Evolutionary conservation across 176 grass and related monocot genomes (phyloP), one percentile per base, ranked within the genome.

Genomic region (Cymbopogon citratus): DNA sequence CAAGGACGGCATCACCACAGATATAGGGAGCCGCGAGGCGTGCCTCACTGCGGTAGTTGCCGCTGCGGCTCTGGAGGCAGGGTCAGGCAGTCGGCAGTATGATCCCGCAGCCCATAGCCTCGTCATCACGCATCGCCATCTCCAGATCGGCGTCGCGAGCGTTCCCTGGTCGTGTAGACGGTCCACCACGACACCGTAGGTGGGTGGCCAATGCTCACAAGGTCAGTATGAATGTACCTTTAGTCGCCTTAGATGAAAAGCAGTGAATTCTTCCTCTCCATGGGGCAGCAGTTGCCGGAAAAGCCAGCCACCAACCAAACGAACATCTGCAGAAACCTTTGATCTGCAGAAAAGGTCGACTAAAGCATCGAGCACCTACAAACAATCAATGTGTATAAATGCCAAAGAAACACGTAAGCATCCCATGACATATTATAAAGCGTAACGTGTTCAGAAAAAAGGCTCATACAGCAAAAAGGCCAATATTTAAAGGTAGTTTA

Each of bases 311-410:
- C 96, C 96, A 80, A 95, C 82, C 87, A 94, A 83, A 56, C 89
- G 75, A 84, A 93, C 86, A 71, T 99, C 97, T 71, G 97, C 87
- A 78, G 97, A 87, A 49, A 99, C 63, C 78, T 91, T 87, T 80
- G 93, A 80, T 62, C 97, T 89, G 89, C 93, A 96, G 85, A 94
- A 93, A 86, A 99, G 92, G 74, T 49, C 59, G 0, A 93, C 93
- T 87, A 99, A 91, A 24, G 91, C 87, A 89, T 96, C 97, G 63
- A 99, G 85, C 63, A 99, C 97, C 97, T 99, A 90, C 68, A 95
- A 74, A 89, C 59, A 69, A 86, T 77, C 80, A 77, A 81, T 48
- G 43, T 6, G 56, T 25, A 60, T 62, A 64, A 71, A 78, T 13
- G 10, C 43, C 28, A 76, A 80, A 79, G 36, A 75, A 26, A 82